phyloP scores from a whole-genome alignment of 768 basidiomycete genomes.

The Mycena olivaceomarginata region DNA sequence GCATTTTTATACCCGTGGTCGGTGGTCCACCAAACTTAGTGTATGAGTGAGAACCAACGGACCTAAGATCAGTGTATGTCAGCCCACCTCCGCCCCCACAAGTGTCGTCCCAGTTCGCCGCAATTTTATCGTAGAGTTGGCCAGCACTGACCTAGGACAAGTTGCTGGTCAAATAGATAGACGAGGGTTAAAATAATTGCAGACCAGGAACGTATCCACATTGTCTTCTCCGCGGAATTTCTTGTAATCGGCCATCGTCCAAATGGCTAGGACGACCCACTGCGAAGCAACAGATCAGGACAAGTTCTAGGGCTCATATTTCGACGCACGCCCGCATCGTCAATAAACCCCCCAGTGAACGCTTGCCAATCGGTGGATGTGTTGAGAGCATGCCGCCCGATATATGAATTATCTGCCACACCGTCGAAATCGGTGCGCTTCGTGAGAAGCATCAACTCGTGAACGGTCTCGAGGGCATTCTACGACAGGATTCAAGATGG shows the following conservation, averaged over 20 bases:
- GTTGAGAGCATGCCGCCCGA: constrained; percentile 54
- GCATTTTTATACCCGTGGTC: constrained; percentile 63
- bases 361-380: constrained; percentile 53
- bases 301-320: not conserved
- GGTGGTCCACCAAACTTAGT: constrained; percentile 62
- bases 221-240: constrained; percentile 48
- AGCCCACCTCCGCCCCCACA: constrained; percentile 60
- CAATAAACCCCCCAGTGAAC: constrained; percentile 58
- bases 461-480: constrained; percentile 62
- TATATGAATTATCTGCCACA: constrained; percentile 55
- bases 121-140: constrained; percentile 59
- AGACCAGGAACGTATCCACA: constrained; percentile 23
- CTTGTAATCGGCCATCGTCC: constrained; percentile 63
- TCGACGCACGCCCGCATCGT: constrained; percentile 58
- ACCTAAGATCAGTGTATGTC: not conserved
- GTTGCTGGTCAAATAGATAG: not conserved
- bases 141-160: constrained; percentile 54
- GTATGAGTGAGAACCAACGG: not conserved
- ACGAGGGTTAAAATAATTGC: not conserved
- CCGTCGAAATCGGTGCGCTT: constrained; percentile 48
- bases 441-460: constrained; percentile 63
- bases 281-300: constrained; percentile 33
- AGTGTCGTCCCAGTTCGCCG: constrained; percentile 56
- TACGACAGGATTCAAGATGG: constrained; percentile 28
- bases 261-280: constrained; percentile 62